Percentiles rank a stretch among this genome's conserved stretches.
These are phyloP conservation scores for Suillus sp. DNA, from an alignment of 768 basidiomycete genomes.

Conservation along the genomic window DNA sequence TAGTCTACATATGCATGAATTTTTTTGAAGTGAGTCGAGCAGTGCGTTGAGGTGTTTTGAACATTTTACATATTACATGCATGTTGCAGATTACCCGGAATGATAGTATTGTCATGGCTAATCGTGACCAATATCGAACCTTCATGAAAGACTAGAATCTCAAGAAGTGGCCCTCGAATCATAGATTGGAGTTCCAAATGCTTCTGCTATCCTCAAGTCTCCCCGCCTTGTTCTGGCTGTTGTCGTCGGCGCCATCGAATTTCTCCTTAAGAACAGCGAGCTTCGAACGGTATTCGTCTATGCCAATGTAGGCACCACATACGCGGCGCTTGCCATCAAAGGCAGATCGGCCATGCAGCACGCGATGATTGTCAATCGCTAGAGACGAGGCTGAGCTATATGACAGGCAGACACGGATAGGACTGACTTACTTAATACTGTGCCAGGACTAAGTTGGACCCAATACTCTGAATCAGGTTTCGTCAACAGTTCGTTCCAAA, in stretches of 20 bases:
- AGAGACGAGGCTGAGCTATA: conserved; percentile 6
- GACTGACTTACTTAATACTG: conserved; percentile 73
- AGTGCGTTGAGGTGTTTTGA: no score
- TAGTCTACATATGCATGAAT: no score
- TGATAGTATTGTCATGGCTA: background rate
- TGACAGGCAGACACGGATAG: background rate
- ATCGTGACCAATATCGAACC: background rate
- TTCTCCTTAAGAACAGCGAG: conserved; percentile 67
- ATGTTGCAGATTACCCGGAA: no score
- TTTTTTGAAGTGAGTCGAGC: no score
- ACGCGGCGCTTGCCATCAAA: conserved; percentile 88
- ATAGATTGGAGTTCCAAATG: conserved; percentile 62
- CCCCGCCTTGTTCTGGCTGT: background rate
- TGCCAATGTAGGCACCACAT: conserved; percentile 94
- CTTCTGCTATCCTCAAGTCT: conserved; percentile 41
- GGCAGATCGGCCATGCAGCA: conserved; percentile 91
- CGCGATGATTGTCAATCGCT: conserved; percentile 93
- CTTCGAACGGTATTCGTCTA: conserved; percentile 87
- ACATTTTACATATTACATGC: no score
- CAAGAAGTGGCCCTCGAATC: conserved; percentile 19
- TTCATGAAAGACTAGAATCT: background rate
- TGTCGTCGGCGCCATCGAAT: conserved; percentile 42
- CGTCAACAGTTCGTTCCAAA: conserved; percentile 76
- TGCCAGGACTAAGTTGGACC: conserved; percentile 88
- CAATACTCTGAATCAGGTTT: conserved; percentile 88